Conservation (phyloP, 2,329 filamentous ascomycete species). For the Fusarium guadeloupense region DNA sequence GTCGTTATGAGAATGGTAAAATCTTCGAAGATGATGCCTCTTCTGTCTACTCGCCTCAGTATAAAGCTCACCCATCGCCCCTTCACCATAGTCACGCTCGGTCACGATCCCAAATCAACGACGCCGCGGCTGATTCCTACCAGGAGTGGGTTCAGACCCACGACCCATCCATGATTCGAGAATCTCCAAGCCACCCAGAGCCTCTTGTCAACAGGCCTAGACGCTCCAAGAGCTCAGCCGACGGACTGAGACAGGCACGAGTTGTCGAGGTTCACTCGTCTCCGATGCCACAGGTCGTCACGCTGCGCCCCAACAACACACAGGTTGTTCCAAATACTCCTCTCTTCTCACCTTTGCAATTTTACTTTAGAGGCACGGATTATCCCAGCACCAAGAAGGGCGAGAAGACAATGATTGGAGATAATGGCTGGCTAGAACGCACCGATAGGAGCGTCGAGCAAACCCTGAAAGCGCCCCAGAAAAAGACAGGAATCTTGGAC, state of each 20-base stretch:
- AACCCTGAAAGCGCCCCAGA: conserved; percentile 45
- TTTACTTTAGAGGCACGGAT: conserved; percentile 54
- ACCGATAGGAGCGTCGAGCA: conserved; percentile 43
- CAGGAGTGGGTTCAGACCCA: conserved; percentile 40
- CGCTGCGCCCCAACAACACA: conserved; percentile 6
- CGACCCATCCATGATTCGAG: conserved; percentile 28
- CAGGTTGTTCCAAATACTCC: conserved; percentile 29
- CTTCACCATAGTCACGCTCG: conserved; percentile 32
- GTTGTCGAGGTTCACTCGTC: conserved; percentile 18
- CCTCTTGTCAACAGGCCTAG: conserved; percentile 35
- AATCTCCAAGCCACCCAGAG: conserved; percentile 24
- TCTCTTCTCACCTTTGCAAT: conserved; percentile 54
- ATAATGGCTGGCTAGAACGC: conserved; percentile 66
- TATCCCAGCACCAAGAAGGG: conserved; percentile 52
- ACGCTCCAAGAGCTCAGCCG: conserved; percentile 45
- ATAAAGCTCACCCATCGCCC: conserved; percentile 33
- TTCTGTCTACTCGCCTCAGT: conserved; percentile 41
- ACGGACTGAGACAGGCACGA: conserved; percentile 31
- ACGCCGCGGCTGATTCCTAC: conserved; percentile 36
- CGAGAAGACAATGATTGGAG: conserved; percentile 63
- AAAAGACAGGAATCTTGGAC: conserved; percentile 55
- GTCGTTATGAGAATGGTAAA: conserved; percentile 6
- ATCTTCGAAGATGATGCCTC: conserved; percentile 29
- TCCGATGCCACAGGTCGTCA: conserved; percentile 24
- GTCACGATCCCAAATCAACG: conserved; percentile 34